Conservation (phyloP, 805 yeast species). For the Kazachstania martiniae region DNA sequence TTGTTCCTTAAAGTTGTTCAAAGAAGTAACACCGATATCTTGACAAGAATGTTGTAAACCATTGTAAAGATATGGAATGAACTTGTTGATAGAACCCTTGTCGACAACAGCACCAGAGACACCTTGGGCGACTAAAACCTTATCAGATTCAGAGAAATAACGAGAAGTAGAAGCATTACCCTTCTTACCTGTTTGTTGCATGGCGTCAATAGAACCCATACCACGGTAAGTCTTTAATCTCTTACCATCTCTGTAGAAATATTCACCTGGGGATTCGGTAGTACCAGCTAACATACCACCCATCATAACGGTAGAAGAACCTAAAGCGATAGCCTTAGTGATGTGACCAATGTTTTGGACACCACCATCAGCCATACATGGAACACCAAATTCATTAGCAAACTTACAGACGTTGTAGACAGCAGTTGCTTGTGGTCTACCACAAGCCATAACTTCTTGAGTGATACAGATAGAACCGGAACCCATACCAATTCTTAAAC, state of each 20-base stretch:
- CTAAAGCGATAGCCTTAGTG: conserved; percentile 90
- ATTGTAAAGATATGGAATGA: conserved; percentile 84
- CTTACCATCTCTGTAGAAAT: conserved; percentile 96
- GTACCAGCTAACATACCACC: conserved; percentile 99
- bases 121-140: conserved; percentile 97
- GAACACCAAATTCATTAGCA: conserved; percentile 92
- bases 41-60: conserved; percentile 98
- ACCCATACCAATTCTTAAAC: conserved; percentile 98
- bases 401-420: conserved; percentile 90
- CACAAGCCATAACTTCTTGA: conserved; percentile 99
- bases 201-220: conserved; percentile 99
- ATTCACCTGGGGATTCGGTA: conserved; percentile 95
- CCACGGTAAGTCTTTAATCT: conserved; percentile 97
- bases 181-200: conserved; percentile 78
- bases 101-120: conserved; percentile 95
- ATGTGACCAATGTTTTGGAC: conserved; percentile 97
- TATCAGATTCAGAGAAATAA: conserved; percentile 92
- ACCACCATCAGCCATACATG: conserved; percentile 99
- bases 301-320: conserved; percentile 98
- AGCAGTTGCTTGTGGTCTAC: conserved; percentile 99
- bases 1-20: conserved; percentile 48
- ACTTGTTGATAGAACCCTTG: conserved; percentile 90
- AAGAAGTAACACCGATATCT: conserved; percentile 81
- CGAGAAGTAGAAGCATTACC: conserved; percentile 98
- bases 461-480: conserved; percentile 98